These are phyloP conservation scores for Coprinopsis strossmayeri DNA, from an alignment of 768 basidiomycete genomes.

Conservation along the genomic window DNA sequence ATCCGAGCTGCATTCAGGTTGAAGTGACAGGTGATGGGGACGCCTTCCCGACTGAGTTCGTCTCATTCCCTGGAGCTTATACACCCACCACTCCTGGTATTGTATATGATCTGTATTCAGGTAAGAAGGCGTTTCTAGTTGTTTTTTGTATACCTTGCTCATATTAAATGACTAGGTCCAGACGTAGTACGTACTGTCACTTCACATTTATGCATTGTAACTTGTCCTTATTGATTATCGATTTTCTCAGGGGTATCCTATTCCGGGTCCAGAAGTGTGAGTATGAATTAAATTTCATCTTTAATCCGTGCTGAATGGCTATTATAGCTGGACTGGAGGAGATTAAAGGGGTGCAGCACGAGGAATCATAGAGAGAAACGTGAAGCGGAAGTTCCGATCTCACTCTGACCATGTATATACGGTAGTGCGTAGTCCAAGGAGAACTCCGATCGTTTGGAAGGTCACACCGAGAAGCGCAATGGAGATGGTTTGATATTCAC, in stretches of 20 bases:
- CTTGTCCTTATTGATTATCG: neutral
- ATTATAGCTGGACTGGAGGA: no score
- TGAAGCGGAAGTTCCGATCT: no score
- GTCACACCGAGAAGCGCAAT: no score
- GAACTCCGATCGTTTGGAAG: no score
- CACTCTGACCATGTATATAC: no score
- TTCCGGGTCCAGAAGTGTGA: slow-evolving; percentile 8
- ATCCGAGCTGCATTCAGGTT: slow-evolving; percentile 39
- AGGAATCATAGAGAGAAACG: no score
- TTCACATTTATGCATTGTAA: neutral
- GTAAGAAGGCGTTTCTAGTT: slow-evolving; percentile 11
- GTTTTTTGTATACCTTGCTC: neutral
- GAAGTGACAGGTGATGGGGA: slow-evolving; percentile 38
- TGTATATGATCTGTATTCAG: slow-evolving; percentile 26
- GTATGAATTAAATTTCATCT: no score
- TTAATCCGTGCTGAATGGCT: no score
- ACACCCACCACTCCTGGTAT: slow-evolving; percentile 24
- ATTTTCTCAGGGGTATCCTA: neutral
- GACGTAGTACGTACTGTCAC: neutral
- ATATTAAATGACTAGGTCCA: neutral
- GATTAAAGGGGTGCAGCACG: no score
- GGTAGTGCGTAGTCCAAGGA: no score
- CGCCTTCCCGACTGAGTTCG: slow-evolving; percentile 33
- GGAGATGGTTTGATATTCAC: no score
- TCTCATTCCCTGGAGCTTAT: slow-evolving; percentile 35